Evolutionary conservation across 805 yeast genomes (phyloP), one percentile per base, ranked within the genome.

Genomic region (Babjeviella inositovora): DNA sequence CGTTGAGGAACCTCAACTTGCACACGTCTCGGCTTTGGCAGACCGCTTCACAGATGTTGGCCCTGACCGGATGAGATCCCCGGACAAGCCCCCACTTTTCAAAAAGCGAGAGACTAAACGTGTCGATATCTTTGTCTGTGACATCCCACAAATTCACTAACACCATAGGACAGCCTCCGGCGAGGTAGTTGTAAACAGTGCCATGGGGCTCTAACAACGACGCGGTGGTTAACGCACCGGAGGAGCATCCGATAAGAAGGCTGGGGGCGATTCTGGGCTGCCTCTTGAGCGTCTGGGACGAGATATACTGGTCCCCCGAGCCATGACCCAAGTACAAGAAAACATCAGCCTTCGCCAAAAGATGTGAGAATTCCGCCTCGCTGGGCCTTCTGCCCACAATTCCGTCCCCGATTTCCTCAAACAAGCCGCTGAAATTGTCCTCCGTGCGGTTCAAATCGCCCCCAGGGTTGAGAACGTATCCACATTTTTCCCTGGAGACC

Each of bases 61-160:
- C 25, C 5, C 30, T 18, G 11, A 13, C 12, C 9, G 11, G 7
- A 4, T 16, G 12, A 20, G n/a, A 7, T 6, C 10, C 20, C n/a
- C 20, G 8, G 6, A n/a, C n/a, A n/a, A 80, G 40, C 0, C 90
- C 90, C 73, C 90, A 74, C 29, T 57, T 53, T 3, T 59, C 57
- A 32, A 90, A 61, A 18, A 80, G 41, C 3, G 63, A 51, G 7
- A 59, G 29, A 13, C 81, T 74, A 34, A 85, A 82, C 34, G 58
- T 61, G 45, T 90, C 97, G 23, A 82, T 80, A 43, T 90, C 99
- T 33, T 79, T 84, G 45, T 90, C 97, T 0, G 97, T 90, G 4
- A 90, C 96, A 44, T 84, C 95, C 98, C 98, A 90, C 27, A 90
- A 47, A 37, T 81, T 82, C 0, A 81, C 95, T 17, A 90, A 49